A percentile compares a stretch with the other conserved stretches of the same genome.
Conservation (phyloP, 345 rosid species). For the Gossypioides kirkii region DNA sequence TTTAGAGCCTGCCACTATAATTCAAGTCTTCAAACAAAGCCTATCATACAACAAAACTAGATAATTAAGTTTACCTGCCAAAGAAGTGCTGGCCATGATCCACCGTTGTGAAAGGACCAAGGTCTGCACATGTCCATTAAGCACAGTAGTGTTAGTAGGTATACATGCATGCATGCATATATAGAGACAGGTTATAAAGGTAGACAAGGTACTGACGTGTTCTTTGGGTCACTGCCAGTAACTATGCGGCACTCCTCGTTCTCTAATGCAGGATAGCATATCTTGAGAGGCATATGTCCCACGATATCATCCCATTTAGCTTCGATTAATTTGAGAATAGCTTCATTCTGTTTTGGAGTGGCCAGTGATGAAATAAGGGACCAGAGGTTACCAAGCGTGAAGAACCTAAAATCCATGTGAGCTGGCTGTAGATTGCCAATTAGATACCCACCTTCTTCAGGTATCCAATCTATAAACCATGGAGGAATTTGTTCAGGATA, state of each 20-base stretch:
- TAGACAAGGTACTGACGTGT: constrained; percentile 50
- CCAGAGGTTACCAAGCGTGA: constrained; percentile 81
- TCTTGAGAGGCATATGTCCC: constrained; percentile 84
- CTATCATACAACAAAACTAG: too few relatives aligned
- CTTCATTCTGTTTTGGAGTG: constrained; percentile 70
- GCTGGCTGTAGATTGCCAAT: too few relatives aligned
- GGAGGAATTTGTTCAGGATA: constrained; percentile 74
- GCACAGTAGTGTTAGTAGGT: constrained; percentile 7
- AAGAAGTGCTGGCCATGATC: constrained; percentile 95
- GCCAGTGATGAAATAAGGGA: constrained; percentile 68
- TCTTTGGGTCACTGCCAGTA: constrained; percentile 95
- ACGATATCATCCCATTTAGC: constrained; percentile 36
- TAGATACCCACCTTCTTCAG: too few relatives aligned
- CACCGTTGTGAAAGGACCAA: constrained; percentile 98
- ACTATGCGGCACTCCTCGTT: constrained; percentile 85
- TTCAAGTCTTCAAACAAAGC: not conserved
- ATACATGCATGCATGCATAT: not conserved
- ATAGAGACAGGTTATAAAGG: not conserved
- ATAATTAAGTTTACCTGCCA: constrained; percentile 71
- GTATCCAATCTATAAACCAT: too few relatives aligned
- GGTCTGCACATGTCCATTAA: constrained; percentile 43
- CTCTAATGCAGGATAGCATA: constrained; percentile 89
- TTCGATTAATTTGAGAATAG: constrained; percentile 46
- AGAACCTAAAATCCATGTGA: constrained; percentile 27
- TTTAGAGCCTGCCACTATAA: not conserved